Conservation (phyloP, 2,329 filamentous ascomycete species). For the Neofusicoccum parvum region DNA sequence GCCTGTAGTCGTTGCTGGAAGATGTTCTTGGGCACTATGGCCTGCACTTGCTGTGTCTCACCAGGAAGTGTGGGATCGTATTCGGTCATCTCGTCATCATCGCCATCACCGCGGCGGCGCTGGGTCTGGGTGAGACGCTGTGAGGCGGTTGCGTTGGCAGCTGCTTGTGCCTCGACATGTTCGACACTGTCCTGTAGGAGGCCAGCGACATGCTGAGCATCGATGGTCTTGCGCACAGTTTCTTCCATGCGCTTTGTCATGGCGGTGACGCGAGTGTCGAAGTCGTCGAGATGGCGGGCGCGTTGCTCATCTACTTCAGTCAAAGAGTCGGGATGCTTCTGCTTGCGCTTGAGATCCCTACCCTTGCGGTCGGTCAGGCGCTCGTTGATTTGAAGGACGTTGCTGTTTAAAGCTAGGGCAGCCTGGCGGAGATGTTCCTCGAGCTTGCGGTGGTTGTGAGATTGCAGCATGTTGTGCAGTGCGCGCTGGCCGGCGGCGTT, state of each 20-base stretch:
- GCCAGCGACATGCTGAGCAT: conserved; percentile 53
- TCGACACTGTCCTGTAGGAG: conserved; percentile 47
- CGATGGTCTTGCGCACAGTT: conserved; percentile 60
- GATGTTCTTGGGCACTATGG: conserved; percentile 38
- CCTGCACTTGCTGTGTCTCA: conserved; percentile 33
- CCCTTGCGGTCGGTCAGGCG: conserved; percentile 44
- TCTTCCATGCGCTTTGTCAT: conserved; percentile 61
- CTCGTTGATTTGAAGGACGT: conserved; percentile 60
- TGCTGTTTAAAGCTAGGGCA: conserved; percentile 48
- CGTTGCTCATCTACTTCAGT: conserved; percentile 39
- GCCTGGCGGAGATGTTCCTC: conserved; percentile 52
- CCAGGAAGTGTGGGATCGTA: conserved; percentile 44
- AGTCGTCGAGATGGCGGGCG: conserved; percentile 43
- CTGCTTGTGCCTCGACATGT: conserved; percentile 42
- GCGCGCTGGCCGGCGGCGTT: conserved; percentile 32
- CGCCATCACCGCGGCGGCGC: conserved; percentile 24
- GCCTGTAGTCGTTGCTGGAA: conserved; percentile 43
- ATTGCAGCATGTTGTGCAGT: conserved; percentile 35
- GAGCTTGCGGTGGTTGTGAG: conserved; percentile 50
- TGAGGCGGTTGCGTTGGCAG: conserved; percentile 28
- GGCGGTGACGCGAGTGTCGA: conserved; percentile 49
- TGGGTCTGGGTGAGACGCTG: conserved; percentile 15
- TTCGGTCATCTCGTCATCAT: conserved; percentile 42
- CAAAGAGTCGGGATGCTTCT: conserved; percentile 24
- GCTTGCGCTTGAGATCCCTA: conserved; percentile 35